phyloP scores from a whole-genome alignment of 257 asterid genomes.

The Jaltomata sinuosa region DNA sequence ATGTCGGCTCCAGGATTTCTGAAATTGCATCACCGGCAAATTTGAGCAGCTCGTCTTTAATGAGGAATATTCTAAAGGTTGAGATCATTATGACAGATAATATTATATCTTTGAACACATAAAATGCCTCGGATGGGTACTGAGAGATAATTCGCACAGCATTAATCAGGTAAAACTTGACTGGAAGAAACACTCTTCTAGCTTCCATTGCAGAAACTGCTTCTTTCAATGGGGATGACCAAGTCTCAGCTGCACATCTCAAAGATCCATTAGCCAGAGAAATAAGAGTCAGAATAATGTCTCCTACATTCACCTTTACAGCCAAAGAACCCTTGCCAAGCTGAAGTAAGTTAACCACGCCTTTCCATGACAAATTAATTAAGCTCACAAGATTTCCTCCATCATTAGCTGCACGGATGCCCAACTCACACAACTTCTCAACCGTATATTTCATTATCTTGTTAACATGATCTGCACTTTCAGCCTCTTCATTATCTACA shows the following conservation, averaged over 20 bases:
- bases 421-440: constrained; percentile 74
- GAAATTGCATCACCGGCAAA: constrained; percentile 56
- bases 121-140: constrained; percentile 59
- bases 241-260: constrained; percentile 62
- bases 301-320: constrained; percentile 54
- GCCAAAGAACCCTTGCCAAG: constrained; percentile 80
- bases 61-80: constrained; percentile 60
- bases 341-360: constrained; percentile 88
- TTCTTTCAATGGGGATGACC: constrained; percentile 52
- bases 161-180: constrained; percentile 81
- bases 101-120: constrained; percentile 57
- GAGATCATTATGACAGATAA: constrained; percentile 55
- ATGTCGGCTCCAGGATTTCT: constrained; percentile 79
- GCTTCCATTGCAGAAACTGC: constrained; percentile 60
- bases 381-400: constrained; percentile 88
- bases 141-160: constrained; percentile 91
- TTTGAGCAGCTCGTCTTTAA: constrained; percentile 49
- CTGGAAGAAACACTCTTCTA: constrained; percentile 84
- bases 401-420: constrained; percentile 80
- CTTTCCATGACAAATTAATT: constrained; percentile 91
- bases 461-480: constrained; percentile 40
- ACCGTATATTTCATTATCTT: constrained; percentile 46
- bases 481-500: constrained; percentile 29
- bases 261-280: constrained; percentile 69
- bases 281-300: constrained; percentile 54